Evolutionary conservation across 2,329 filamentous ascomycete genomes (phyloP).

Genomic region (Fusarium sororula): DNA sequence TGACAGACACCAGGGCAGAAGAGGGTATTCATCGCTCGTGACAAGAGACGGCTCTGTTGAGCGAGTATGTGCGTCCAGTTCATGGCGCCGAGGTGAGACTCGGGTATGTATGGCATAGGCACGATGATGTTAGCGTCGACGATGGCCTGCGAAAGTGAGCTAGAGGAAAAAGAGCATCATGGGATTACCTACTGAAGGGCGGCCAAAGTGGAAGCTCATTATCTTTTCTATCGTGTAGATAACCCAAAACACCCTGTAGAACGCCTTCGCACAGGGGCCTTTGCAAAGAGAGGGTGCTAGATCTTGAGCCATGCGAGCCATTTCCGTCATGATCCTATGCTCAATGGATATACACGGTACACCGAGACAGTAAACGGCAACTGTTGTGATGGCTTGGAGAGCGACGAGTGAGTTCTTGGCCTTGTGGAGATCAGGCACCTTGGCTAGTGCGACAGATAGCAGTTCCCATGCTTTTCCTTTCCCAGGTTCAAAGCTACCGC

Average conservation of each 20-base stretch:
- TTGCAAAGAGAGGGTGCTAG: constrained; percentile 12
- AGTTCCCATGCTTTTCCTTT: constrained; percentile 35
- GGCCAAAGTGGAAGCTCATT: constrained; percentile 36
- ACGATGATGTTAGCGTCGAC: constrained; percentile 26
- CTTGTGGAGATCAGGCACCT: constrained; percentile 11
- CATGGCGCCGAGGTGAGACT: constrained; percentile 28
- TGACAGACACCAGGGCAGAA: constrained; percentile 28
- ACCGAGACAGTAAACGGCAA: constrained; percentile 13
- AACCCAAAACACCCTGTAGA: constrained; percentile 30
- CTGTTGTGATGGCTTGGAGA: constrained; percentile 31
- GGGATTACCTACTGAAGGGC: constrained; percentile 17
- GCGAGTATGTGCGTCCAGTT: constrained; percentile 24
- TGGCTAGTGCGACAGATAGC: constrained; percentile 23
- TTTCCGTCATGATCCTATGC: constrained; percentile 27
- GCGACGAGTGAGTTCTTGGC: constrained; percentile 10
- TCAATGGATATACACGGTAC: constrained; percentile 31
- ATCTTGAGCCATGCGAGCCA: constrained; percentile 30
- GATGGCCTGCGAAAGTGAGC: constrained; percentile 3
- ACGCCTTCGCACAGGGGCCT: constrained; percentile 1
- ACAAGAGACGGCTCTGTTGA: constrained; percentile 23
- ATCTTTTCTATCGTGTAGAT: constrained; percentile 35
- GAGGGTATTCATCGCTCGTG: constrained; percentile 17
- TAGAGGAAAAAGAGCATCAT: accelerated
- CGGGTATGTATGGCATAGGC: constrained; percentile 26
- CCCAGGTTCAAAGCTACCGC: constrained; percentile 34